These are phyloP conservation scores for Paecilomyces fulvus DNA, from an alignment of 2,329 filamentous ascomycete genomes.

Conservation along the genomic window DNA sequence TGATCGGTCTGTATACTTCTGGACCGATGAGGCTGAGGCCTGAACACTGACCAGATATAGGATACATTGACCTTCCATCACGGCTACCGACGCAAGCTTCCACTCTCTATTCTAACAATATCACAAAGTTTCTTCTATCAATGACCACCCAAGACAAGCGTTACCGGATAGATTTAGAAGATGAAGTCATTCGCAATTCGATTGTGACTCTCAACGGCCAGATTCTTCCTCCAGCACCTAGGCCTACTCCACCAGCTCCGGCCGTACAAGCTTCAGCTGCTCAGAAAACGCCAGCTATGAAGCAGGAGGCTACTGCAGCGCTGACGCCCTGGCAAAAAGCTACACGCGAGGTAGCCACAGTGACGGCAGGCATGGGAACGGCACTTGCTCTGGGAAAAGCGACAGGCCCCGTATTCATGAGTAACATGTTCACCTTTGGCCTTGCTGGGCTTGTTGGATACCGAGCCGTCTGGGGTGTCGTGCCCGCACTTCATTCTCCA, in stretches of 20 bases:
- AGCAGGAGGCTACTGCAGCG: conserved; percentile 53
- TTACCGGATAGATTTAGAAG: conserved; percentile 70
- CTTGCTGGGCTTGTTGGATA: conserved; percentile 81
- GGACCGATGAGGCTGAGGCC: not conserved
- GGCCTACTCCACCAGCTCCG: conserved; percentile 54
- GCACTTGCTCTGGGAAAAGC: conserved; percentile 69
- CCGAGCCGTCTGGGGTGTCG: conserved; percentile 78
- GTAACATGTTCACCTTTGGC: conserved; percentile 76
- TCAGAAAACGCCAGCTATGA: conserved; percentile 36
- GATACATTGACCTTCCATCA: conserved; percentile 82
- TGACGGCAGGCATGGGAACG: conserved; percentile 71
- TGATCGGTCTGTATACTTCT: conserved; percentile 56
- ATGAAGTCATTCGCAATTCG: conserved; percentile 77
- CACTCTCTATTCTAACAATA: conserved; percentile 88
- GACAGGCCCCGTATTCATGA: conserved; percentile 78
- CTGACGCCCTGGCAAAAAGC: conserved; percentile 77
- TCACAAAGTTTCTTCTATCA: conserved; percentile 78
- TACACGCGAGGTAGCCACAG: conserved; percentile 62
- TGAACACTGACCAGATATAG: conserved; percentile 28
- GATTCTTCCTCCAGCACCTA: conserved; percentile 66
- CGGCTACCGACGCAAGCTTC: conserved; percentile 81
- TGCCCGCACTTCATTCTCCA: conserved; percentile 74
- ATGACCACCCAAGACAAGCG: conserved; percentile 69
- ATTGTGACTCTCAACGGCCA: conserved; percentile 75
- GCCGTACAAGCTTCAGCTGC: conserved; percentile 45